Percentiles rank a stretch among this genome's conserved stretches.
Conservation (phyloP, 768 basidiomycete species). For the Glaciozyma antarctica region DNA sequence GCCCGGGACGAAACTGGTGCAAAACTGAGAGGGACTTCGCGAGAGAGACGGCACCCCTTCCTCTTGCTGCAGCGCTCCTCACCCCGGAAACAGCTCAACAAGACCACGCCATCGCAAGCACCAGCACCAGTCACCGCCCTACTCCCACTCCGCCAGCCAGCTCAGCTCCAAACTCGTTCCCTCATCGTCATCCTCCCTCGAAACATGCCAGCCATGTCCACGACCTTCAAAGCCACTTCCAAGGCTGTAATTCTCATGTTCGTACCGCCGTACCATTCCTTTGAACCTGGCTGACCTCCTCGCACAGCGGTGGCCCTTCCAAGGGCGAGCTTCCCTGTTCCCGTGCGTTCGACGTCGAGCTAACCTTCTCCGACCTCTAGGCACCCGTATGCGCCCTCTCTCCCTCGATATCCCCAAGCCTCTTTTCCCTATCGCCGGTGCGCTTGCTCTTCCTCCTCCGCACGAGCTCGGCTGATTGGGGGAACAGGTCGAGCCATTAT, state of each 20-base stretch:
- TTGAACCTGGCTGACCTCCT: not conserved
- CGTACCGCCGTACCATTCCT: not conserved
- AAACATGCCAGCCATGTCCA: no score
- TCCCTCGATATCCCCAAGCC: slow-evolving; percentile 41
- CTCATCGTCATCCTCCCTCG: no score
- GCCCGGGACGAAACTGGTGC: no score
- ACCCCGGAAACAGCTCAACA: no score
- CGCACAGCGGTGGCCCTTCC: slow-evolving; percentile 38
- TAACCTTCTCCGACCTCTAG: not conserved
- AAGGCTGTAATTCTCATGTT: slow-evolving; percentile 41
- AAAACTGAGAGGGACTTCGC: no score
- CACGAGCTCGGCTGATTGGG: not conserved
- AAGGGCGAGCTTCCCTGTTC: slow-evolving; percentile 36
- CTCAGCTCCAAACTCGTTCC: no score
- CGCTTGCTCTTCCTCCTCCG: not conserved
- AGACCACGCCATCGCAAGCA: no score
- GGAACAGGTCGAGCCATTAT: slow-evolving; percentile 42
- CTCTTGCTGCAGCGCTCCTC: no score
- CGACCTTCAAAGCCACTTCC: slow-evolving; percentile 8
- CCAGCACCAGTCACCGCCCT: no score
- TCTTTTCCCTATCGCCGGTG: slow-evolving; percentile 27
- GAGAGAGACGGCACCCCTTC: no score
- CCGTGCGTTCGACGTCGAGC: not conserved
- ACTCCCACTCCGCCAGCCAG: no score
- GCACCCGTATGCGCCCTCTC: slow-evolving; percentile 27